Base-by-base conservation (phyloP, 495 filamentous ascomycete species). In the Lophiostoma macrostomum region DNA sequence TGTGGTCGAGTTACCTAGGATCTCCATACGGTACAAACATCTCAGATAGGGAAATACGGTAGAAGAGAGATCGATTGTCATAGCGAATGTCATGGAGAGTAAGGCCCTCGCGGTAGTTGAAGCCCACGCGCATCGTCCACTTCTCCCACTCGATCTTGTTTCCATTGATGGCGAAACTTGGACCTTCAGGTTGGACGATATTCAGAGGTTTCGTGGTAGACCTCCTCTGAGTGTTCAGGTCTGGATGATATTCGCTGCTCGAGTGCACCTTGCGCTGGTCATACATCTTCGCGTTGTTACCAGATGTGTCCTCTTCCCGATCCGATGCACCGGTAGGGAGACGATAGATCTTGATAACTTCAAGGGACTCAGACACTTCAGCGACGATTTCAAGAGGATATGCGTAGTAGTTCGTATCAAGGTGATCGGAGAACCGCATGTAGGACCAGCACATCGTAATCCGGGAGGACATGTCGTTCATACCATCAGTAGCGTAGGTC, bases 21-120 rank as follows among this genome's bases (percentile, higher is more conserved):
- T 63, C 53, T 3, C 53, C 71, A 61, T 80, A 75, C 0, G 82
- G 83, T 14, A 88, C 81, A n/a, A 80, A 86, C 83, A 88, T 87
- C 50, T 88, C 86, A 4, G 84, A 87, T 13, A 87, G 72, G 16
- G 80, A 76, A 38, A 89, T 71, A 24, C 85, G 76, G 60, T 87
- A 87, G 54, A 89, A 79, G 7, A 88, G 64, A 53, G 74, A 80
- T 14, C 85, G 75, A 24, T 75, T 75, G 58, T 85, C 83, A 56
- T 88, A 89, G 43, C 76, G 76, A 4, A 88, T 60, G 53, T 70
- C 57, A 44, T 70, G 67, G 1, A 69, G 45, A 8, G 65, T 63
- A 19, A 68, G 44, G 7, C 64, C 68, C 47, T 71, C 68, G 8
- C 68, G 50, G 23, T 63, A 53, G 41, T 68, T 71, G 52, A 69